A percentile compares a stretch with the other conserved stretches of the same genome.
These are phyloP conservation scores for Hanseniaspora lachancei DNA, from an alignment of 805 yeast genomes.

Conservation along the genomic window DNA sequence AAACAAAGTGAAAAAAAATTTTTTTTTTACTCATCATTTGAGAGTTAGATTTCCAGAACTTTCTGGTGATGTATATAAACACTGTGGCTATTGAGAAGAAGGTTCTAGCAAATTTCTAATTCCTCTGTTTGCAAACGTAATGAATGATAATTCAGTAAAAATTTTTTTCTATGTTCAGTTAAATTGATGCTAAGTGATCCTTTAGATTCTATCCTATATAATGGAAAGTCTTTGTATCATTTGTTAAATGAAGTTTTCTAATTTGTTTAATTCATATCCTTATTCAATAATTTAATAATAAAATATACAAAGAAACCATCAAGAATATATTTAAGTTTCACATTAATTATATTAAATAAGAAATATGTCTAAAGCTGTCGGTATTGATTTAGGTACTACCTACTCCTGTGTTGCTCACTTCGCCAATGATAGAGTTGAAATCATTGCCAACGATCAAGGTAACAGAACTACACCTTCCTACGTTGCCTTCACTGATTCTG, in stretches of 20 bases:
- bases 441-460: slow-evolving; percentile 95
- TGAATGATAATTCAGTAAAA: neutral
- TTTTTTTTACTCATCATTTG: neutral
- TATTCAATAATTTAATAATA: too few relatives aligned
- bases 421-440: slow-evolving; percentile 78
- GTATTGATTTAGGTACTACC: slow-evolving; percentile 94
- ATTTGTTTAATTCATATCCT: too few relatives aligned
- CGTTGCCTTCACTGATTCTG: slow-evolving; percentile 91
- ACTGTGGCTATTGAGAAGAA: neutral
- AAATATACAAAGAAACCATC: neutral
- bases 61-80: neutral
- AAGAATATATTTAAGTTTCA: neutral
- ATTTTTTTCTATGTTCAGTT: neutral
- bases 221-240: neutral
- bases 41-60: neutral
- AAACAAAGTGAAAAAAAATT: too few relatives aligned
- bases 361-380: slow-evolving; percentile 33
- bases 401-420: slow-evolving; percentile 93
- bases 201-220: neutral
- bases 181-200: neutral
- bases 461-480: slow-evolving; percentile 96
- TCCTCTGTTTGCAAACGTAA: neutral
- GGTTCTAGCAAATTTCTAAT: neutral
- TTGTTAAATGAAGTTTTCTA: neutral
- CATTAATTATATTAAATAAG: neutral